Evolutionary conservation across 768 basidiomycete genomes (phyloP).

Genomic region (Kwoniella pini): DNA sequence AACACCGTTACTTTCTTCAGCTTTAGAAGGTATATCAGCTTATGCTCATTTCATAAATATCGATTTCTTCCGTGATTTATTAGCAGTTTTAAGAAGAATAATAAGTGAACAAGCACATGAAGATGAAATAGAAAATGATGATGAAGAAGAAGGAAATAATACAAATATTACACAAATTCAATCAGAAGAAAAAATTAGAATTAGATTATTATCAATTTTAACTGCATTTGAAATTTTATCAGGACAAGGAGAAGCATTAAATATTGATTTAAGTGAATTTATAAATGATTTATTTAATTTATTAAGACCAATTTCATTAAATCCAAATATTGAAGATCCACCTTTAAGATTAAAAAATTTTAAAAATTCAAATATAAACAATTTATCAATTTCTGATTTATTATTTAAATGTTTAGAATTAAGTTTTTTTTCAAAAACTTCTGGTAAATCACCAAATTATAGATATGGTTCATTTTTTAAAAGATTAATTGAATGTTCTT

Average conservation of each 20-base stretch:
- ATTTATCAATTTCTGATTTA: slow-evolving; percentile 59
- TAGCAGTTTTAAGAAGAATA: slow-evolving; percentile 78
- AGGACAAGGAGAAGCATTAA: slow-evolving; percentile 98
- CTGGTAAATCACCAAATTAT: slow-evolving; percentile 61
- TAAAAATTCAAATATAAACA: slow-evolving; percentile 18
- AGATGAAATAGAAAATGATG: slow-evolving; percentile 52
- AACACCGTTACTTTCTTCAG: slow-evolving; percentile 75
- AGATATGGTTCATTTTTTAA: slow-evolving; percentile 90
- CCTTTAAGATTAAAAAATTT: slow-evolving; percentile 46
- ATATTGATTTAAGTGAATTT: slow-evolving; percentile 91
- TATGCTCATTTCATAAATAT: slow-evolving; percentile 96
- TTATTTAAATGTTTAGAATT: slow-evolving; percentile 82
- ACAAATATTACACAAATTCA: slow-evolving; percentile 37
- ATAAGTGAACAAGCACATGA: slow-evolving; percentile 60
- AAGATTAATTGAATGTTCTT: slow-evolving; percentile 75
- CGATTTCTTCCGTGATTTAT: slow-evolving; percentile 95
- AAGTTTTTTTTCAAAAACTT: slow-evolving; percentile 68
- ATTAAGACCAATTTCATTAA: slow-evolving; percentile 71
- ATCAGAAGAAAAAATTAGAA: slow-evolving; percentile 58
- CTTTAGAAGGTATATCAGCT: slow-evolving; percentile 85
- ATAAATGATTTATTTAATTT: slow-evolving; percentile 78
- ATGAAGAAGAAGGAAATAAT: slow-evolving; percentile 48
- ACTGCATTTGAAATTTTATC: slow-evolving; percentile 97
- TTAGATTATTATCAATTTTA: slow-evolving; percentile 74
- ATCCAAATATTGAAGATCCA: slow-evolving; percentile 65